These are phyloP conservation scores for Russula olivacea DNA, from an alignment of 768 basidiomycete genomes.

Conservation along the genomic window DNA sequence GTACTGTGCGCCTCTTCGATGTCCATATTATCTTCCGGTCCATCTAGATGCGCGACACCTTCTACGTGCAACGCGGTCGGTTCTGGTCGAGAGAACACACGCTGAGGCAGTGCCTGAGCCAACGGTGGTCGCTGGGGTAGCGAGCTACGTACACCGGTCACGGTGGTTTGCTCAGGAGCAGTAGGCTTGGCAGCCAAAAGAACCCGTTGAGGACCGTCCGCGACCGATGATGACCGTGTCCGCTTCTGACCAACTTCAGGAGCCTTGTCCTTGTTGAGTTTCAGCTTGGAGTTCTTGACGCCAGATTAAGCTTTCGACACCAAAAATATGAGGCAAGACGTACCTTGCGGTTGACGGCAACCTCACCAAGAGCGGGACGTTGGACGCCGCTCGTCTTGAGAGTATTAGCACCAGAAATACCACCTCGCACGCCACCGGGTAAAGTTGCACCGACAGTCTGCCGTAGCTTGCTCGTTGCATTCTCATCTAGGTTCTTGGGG, in stretches of 20 bases:
- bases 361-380: slow-evolving; percentile 75
- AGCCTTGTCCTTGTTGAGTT: slow-evolving; percentile 46
- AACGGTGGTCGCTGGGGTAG: slow-evolving; percentile 31
- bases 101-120: slow-evolving; percentile 34
- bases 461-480: slow-evolving; percentile 63
- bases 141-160: slow-evolving; percentile 22
- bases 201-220: slow-evolving; percentile 60
- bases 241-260: slow-evolving; percentile 49
- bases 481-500: slow-evolving; percentile 66
- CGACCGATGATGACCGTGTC: slow-evolving; percentile 60
- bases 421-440: slow-evolving; percentile 46
- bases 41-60: slow-evolving; percentile 13
- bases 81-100: slow-evolving; percentile 37
- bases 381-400: slow-evolving; percentile 51
- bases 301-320: slow-evolving; percentile 6
- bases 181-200: slow-evolving; percentile 52
- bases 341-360: slow-evolving; percentile 77
- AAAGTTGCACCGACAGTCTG: slow-evolving; percentile 48
- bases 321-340: slow-evolving; percentile 15
- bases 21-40: slow-evolving; percentile 51
- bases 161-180: slow-evolving; percentile 21
- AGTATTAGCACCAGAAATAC: slow-evolving; percentile 34
- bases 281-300: slow-evolving; percentile 38
- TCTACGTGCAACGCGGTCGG: slow-evolving; percentile 35
- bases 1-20: slow-evolving; percentile 40